Conservation (phyloP, 192 early-diverging fungal genomes). For the Backusella australiensis region DNA sequence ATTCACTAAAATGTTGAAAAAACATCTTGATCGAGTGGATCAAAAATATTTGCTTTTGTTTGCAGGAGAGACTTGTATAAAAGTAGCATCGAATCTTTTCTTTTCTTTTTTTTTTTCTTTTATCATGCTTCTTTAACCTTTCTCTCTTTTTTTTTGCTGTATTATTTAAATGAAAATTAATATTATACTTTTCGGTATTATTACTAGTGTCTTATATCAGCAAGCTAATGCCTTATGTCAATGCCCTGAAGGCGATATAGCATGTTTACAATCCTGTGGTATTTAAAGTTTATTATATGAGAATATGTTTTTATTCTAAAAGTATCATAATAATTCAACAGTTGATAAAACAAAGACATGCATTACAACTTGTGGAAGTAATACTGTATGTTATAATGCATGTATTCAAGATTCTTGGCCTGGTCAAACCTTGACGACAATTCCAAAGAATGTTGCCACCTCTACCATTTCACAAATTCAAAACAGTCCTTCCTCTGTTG, state of each 20-base stretch:
- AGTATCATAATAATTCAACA: not conserved
- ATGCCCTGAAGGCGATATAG: slow-evolving; percentile 4
- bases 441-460: not conserved
- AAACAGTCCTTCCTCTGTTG: not conserved
- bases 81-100: not conserved
- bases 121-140: not conserved
- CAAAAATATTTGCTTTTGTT: not conserved
- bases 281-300: not conserved
- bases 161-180: slow-evolving; percentile 5
- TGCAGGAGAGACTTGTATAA: not conserved
- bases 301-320: not conserved
- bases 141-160: not conserved
- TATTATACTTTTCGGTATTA: not conserved
- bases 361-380: not conserved
- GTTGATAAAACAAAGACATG: slow-evolving; percentile 12
- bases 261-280: slow-evolving; percentile 14
- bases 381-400: not conserved
- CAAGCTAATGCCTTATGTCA: slow-evolving; percentile 3
- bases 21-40: not conserved
- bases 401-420: slow-evolving; percentile 12
- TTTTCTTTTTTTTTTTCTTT: not conserved
- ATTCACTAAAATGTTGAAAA: not conserved
- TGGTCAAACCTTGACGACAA: not conserved
- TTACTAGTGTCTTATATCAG: not conserved
- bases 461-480: not conserved